A percentile compares a stretch with the other conserved stretches of the same genome.
Conservation (phyloP, 2,329 filamentous ascomycete genomes). For the Colletotrichum cereale region DNA sequence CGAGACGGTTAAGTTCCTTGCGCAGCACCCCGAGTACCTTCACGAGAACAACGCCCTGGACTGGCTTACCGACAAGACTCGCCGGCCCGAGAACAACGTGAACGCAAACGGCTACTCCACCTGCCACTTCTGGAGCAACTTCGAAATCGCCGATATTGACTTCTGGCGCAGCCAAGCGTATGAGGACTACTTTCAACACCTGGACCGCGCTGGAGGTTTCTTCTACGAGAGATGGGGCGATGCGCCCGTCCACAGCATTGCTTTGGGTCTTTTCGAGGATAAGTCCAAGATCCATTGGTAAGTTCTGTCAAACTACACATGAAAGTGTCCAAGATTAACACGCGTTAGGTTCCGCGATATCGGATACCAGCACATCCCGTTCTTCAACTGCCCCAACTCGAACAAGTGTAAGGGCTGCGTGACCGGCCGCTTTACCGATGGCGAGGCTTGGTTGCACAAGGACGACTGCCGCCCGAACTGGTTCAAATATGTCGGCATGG, state of each 20-base stretch:
- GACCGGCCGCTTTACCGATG: slow-evolving; percentile 90
- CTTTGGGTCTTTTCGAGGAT: slow-evolving; percentile 92
- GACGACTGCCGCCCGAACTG: slow-evolving; percentile 97
- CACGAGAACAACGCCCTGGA: slow-evolving; percentile 86
- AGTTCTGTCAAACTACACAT: slow-evolving; percentile 48
- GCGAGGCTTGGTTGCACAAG: slow-evolving; percentile 84
- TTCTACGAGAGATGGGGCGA: slow-evolving; percentile 99
- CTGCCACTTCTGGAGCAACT: slow-evolving; percentile 99
- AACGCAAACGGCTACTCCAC: slow-evolving; percentile 95
- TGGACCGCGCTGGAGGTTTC: slow-evolving; percentile 94
- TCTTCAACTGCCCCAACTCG: slow-evolving; percentile 98
- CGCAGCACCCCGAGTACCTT: slow-evolving; percentile 84
- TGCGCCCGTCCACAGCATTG: slow-evolving; percentile 96
- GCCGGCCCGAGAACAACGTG: slow-evolving; percentile 82
- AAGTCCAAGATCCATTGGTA: slow-evolving; percentile 93
- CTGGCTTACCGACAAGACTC: slow-evolving; percentile 85
- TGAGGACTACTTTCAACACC: slow-evolving; percentile 95
- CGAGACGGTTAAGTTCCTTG: slow-evolving; percentile 92
- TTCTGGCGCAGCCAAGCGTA: slow-evolving; percentile 94
- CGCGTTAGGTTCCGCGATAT: slow-evolving; percentile 93
- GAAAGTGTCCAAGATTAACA: slow-evolving; percentile 28
- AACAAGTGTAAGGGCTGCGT: slow-evolving; percentile 91
- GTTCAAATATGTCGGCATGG: slow-evolving; percentile 94
- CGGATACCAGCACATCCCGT: slow-evolving; percentile 97
- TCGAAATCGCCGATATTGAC: slow-evolving; percentile 92